Base-by-base conservation (phyloP, 1,284 basidiomycete species). In the Ustilago tritici region DNA sequence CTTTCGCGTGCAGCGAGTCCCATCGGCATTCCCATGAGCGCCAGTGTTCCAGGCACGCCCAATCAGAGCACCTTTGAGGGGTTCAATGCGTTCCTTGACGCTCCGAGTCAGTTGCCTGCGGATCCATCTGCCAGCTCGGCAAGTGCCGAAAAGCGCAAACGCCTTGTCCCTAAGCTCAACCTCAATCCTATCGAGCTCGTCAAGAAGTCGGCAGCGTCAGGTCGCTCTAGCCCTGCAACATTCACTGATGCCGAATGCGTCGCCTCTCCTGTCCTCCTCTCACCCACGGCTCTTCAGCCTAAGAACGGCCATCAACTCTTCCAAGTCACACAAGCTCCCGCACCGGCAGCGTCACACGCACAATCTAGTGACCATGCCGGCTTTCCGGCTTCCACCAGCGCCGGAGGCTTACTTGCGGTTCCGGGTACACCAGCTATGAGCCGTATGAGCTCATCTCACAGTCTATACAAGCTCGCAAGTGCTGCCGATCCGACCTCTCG, bases 1-100 rank as follows among this genome's bases (percentile, higher is more conserved):
- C 53, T 78, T 2, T 78, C 76, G 6, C 63, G 76, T 28, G 76
- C 70, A 12, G 76, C 71, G 15, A 78, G 76, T 41, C 76, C 76
- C 0, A 55, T 76, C 28, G 65, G 68, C 15, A 59, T 76, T 2
- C 56, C 61, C 11, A 56, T 57, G 19, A 76, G 69, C 55, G 50
- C 69, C 11, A 76, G 73, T 23, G 54, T 67, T 7, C 73, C 73
- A 10, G 73, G 73, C 17, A 76, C 73, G 17, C 73, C 73, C 31
- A 76, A 64, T 23, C 73, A 76, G 41, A 76, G 68, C 47, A 68
- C 69, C 5, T 54, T 64, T 15, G 73, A 76, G 4, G 61, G 61
- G 23, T 67, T 76, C 32, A 43, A 34, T 19, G 15, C 53, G 0
- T 54, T 52, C 5, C 23, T 41, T 7, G 65, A 74, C 12, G 28